phyloP scores from a whole-genome alignment of 768 basidiomycete species.

The Hygrocybe punicea region DNA sequence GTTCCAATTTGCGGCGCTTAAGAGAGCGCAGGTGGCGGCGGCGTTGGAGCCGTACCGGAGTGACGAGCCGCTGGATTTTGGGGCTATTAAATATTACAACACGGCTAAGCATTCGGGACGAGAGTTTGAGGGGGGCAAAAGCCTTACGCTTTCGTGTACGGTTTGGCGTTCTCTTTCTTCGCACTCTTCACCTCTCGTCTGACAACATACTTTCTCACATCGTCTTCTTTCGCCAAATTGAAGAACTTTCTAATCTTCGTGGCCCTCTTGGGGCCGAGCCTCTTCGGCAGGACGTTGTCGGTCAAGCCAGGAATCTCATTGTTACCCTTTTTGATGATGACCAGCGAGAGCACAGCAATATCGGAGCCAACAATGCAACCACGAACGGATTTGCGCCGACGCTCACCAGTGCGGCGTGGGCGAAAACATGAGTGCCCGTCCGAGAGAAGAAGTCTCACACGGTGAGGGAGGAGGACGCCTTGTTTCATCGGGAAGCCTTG shows the following conservation, averaged over 20 bases:
- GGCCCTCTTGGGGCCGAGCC: slow-evolving; percentile 94
- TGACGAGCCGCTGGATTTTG: slow-evolving; percentile 96
- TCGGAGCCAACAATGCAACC: slow-evolving; percentile 98
- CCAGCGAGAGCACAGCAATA: slow-evolving; percentile 89
- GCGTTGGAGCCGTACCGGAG: slow-evolving; percentile 92
- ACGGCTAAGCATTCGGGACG: background rate
- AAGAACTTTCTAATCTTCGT: slow-evolving; percentile 98
- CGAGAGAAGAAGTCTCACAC: slow-evolving; percentile 88
- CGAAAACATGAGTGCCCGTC: slow-evolving; percentile 99
- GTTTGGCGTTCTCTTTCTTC: slow-evolving; percentile 89
- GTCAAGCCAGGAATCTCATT: slow-evolving; percentile 86
- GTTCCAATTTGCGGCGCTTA: slow-evolving; percentile 82
- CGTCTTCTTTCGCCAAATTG: slow-evolving; percentile 96
- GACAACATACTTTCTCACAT: slow-evolving; percentile 97
- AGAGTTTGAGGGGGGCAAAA: slow-evolving; percentile 30
- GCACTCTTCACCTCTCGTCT: slow-evolving; percentile 82
- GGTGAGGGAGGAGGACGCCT: slow-evolving; percentile 91
- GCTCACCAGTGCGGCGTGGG: slow-evolving; percentile 85
- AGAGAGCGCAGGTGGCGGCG: slow-evolving; percentile 88
- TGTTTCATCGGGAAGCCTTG: slow-evolving; percentile 99
- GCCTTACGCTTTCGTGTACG: slow-evolving; percentile 89
- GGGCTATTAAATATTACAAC: slow-evolving; percentile 48
- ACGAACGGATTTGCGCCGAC: slow-evolving; percentile 98
- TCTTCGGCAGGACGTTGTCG: slow-evolving; percentile 88
- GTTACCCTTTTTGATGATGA: slow-evolving; percentile 97